These are phyloP conservation scores for Amylostereum chailletii DNA, from an alignment of 1,284 basidiomycete species.

Conservation along the genomic window DNA sequence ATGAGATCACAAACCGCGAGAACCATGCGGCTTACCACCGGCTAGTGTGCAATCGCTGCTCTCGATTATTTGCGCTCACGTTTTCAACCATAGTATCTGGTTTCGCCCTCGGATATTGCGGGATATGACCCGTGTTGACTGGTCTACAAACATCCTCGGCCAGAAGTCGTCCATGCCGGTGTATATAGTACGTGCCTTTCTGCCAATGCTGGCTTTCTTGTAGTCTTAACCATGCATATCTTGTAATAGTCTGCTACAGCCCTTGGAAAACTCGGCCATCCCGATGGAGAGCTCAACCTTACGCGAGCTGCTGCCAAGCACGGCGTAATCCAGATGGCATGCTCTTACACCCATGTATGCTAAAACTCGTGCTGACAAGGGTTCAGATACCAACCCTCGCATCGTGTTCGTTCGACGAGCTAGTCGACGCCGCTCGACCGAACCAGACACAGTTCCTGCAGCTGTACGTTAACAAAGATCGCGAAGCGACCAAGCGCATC, in stretches of 20 bases:
- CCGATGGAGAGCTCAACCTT: conserved; percentile 84
- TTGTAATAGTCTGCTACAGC: conserved; percentile 59
- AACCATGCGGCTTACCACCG: conserved; percentile 84
- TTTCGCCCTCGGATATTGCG: conserved; percentile 86
- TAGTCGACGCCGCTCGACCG: conserved; percentile 70
- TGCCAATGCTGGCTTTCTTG: neutral
- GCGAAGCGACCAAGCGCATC: conserved; percentile 72
- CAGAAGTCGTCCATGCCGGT: conserved; percentile 69
- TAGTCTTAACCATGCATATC: neutral
- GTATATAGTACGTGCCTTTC: conserved; percentile 42
- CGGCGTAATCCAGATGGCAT: conserved; percentile 83
- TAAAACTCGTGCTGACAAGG: neutral
- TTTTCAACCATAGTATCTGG: conserved; percentile 60
- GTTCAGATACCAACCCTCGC: conserved; percentile 67
- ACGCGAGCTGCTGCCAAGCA: conserved; percentile 80
- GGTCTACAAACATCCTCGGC: conserved; percentile 73
- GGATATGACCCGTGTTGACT: conserved; percentile 79
- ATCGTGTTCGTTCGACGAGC: conserved; percentile 85
- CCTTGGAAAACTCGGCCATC: conserved; percentile 88
- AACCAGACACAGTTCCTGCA: conserved; percentile 78
- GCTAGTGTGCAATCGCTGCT: conserved; percentile 23
- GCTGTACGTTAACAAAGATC: conserved; percentile 83
- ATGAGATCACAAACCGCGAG: conserved; percentile 83
- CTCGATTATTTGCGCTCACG: neutral
- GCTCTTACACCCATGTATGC: conserved; percentile 7